These are phyloP conservation scores for Diplodia sapinea DNA, from an alignment of 2,329 filamentous ascomycete genomes.

Conservation along the genomic window DNA sequence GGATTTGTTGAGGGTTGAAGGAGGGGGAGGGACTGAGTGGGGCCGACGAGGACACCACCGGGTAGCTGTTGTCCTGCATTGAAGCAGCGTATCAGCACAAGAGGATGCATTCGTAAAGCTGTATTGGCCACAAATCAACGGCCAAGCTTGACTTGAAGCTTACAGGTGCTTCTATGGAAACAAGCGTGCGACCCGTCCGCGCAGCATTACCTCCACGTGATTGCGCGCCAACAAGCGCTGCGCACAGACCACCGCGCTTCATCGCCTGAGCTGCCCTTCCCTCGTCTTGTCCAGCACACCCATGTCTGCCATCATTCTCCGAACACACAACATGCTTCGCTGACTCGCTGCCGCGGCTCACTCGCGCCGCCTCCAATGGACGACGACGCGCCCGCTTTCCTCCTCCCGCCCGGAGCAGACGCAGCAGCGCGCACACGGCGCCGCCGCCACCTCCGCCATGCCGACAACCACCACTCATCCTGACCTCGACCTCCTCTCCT, in stretches of 20 bases:
- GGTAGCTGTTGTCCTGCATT: no score
- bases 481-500: slow-evolving; percentile 41
- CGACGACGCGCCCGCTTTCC: not conserved
- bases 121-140: no score
- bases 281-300: not conserved
- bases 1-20: no score
- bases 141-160: no score
- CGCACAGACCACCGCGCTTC: not conserved
- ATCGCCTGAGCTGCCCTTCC: not conserved
- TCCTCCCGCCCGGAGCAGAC: not conserved
- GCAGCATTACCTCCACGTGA: not conserved
- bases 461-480: not conserved
- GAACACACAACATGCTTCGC: not conserved
- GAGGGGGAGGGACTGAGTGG: no score
- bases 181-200: no score
- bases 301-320: not conserved
- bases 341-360: not conserved
- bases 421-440: not conserved
- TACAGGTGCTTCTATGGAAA: no score
- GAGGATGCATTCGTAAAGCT: no score
- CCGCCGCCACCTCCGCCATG: not conserved
- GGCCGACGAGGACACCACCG: no score
- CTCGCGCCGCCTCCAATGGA: slow-evolving; percentile 3
- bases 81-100: no score
- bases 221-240: not conserved